Evolutionary conservation across 176 grass and related monocot genomes (phyloP), one percentile per base, ranked within the genome.

Genomic region (Rhynchospora tenuis): DNA sequence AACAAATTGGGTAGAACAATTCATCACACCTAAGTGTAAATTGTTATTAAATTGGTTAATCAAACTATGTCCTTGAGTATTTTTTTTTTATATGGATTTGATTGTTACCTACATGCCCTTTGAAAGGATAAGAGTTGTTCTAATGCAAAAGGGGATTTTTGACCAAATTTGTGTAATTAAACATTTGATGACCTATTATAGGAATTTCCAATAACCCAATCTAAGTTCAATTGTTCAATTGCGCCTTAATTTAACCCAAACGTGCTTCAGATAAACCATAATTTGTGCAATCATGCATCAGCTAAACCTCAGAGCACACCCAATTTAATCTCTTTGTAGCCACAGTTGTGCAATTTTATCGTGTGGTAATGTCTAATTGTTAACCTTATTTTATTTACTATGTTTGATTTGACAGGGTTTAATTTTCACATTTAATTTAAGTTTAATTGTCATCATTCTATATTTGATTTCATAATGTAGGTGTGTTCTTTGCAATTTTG

Each of bases 401-500:
- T 3, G 16, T 69, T 38, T 19, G 31, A 7, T 19, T 69, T 69
- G 29, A 69, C n/a, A 69, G 6, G 31, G 6, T 69, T 69, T 69
- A 44, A 9, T 17, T 69, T 6, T 9, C 15, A 1, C 31, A 1
- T 10, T 45, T 20, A n/a, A 51, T 11, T 69, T 70, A 10, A 45
- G 19, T 33, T 45, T 22, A 20, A n/a, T 45, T 10, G 17, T 45
- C 8, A 61, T 61, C 59, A 16, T 69, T 4, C 10, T 29, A 29
- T 29, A 31, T 77, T 56, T 23, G 47, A 1, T 77, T 55, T 31
- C 48, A 54, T 85, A 85, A 45, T 73, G 67, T 73, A 98, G 93
- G 92, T 23, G 75, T 94, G 52, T 98, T 94, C 89, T 98, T 98
- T 73, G 93, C 88, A 83, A 73, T 98, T 57, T 83, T 98, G 87